A percentile compares a stretch with the other conserved stretches of the same genome.
Evolutionary conservation across 1,284 basidiomycete species (phyloP).

Genomic region (Gymnopus androsaceus): DNA sequence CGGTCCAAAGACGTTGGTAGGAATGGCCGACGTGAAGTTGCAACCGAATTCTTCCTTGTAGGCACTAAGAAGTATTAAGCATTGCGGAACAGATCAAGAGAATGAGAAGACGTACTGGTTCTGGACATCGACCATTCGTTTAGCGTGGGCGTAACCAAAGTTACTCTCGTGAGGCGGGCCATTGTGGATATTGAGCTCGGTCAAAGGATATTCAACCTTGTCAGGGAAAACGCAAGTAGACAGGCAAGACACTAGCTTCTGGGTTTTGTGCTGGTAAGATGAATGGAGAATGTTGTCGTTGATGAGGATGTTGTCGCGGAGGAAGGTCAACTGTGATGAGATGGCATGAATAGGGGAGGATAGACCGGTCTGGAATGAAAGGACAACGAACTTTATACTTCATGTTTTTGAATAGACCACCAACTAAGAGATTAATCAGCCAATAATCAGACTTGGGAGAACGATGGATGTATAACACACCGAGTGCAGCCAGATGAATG

Average conservation of each 20-base stretch:
- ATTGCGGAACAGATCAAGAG: neutral
- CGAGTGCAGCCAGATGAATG: conserved; percentile 86
- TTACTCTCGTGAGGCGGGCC: conserved; percentile 89
- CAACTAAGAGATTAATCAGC: conserved; percentile 52
- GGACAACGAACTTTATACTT: conserved; percentile 67
- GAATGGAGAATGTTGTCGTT: conserved; percentile 87
- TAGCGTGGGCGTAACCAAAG: conserved; percentile 91
- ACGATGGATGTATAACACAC: conserved; percentile 41
- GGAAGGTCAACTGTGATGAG: conserved; percentile 68
- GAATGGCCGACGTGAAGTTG: conserved; percentile 91
- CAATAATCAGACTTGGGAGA: neutral
- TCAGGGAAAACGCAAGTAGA: conserved; percentile 91
- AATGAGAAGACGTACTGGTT: conserved; percentile 69
- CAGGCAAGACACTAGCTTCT: conserved; percentile 83
- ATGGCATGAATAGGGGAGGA: neutral
- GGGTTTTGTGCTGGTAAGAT: conserved; percentile 60
- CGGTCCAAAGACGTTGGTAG: conserved; percentile 89
- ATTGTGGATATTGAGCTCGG: conserved; percentile 84
- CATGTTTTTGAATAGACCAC: conserved; percentile 91
- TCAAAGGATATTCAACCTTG: conserved; percentile 85
- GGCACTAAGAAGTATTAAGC: conserved; percentile 50
- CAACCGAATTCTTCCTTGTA: conserved; percentile 90
- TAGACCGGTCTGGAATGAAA: neutral
- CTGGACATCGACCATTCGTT: conserved; percentile 90
- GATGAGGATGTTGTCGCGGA: conserved; percentile 88